A percentile compares a stretch with the other conserved stretches of the same genome.
phyloP scores from a whole-genome alignment of 345 rosid species.

The Sisymbrium irio region DNA sequence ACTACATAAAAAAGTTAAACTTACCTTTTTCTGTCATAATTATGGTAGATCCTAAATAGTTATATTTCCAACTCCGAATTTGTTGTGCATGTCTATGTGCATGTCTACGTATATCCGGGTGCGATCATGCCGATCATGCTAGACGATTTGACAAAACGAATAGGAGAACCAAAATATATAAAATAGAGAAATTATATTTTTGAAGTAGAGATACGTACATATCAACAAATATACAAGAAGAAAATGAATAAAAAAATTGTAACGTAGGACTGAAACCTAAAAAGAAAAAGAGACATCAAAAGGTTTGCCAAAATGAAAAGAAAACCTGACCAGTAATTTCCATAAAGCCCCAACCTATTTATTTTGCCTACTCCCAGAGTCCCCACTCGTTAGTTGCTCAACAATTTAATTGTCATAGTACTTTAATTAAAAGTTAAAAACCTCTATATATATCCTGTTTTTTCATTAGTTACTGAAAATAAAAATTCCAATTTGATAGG shows the following conservation, averaged over 20 bases:
- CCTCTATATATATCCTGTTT: background rate
- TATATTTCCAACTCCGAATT: background rate
- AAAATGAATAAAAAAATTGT: background rate
- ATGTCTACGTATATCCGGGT: background rate
- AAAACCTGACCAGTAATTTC: conserved; percentile 20
- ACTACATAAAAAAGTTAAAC: no score
- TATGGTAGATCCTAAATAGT: background rate
- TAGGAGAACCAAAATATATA: background rate
- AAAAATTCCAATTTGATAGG: background rate
- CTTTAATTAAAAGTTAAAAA: background rate
- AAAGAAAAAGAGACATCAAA: background rate
- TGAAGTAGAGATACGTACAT: background rate
- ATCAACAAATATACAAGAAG: background rate
- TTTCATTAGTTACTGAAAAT: background rate
- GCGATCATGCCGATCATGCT: background rate
- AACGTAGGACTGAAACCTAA: conserved; percentile 18
- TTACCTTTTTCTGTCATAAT: no score
- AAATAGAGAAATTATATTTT: background rate
- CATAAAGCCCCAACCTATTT: conserved; percentile 23
- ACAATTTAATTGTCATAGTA: background rate
- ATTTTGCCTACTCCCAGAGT: conserved; percentile 5
- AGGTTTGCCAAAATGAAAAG: conserved; percentile 1
- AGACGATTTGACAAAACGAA: conserved; percentile 11
- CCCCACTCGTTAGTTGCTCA: background rate
- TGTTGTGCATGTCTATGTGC: conserved; percentile 7